Evolutionary conservation across 768 basidiomycete genomes (phyloP).

Genomic region (Cubamyces lactineus): DNA sequence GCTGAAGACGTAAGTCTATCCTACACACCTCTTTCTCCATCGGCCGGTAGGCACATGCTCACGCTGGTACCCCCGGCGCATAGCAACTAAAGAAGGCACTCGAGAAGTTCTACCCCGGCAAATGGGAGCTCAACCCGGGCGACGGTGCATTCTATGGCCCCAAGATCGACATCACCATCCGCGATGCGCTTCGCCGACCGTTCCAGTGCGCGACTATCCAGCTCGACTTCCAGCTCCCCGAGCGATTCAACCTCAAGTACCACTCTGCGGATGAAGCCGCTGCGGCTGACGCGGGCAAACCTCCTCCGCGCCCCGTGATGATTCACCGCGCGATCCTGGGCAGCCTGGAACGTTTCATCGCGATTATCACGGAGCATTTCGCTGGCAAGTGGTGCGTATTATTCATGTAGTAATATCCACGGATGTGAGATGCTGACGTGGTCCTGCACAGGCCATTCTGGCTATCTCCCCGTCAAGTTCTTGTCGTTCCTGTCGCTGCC

Average conservation of each 20-base stretch:
- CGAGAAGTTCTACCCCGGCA: slow-evolving; percentile 82
- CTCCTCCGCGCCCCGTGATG: slow-evolving; percentile 85
- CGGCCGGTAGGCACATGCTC: neutral
- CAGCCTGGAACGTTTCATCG: slow-evolving; percentile 92
- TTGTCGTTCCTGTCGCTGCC: too few relatives aligned
- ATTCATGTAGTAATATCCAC: neutral
- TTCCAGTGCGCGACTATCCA: slow-evolving; percentile 99
- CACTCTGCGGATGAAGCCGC: slow-evolving; percentile 74
- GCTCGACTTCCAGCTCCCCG: slow-evolving; percentile 97
- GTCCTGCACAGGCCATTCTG: slow-evolving; percentile 30
- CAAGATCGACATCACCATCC: slow-evolving; percentile 97
- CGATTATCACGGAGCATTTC: slow-evolving; percentile 96
- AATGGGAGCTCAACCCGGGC: slow-evolving; percentile 93
- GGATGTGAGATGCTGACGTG: neutral
- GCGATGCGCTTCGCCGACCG: slow-evolving; percentile 87
- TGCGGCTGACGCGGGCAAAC: slow-evolving; percentile 47
- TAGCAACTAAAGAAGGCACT: slow-evolving; percentile 86
- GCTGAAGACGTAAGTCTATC: slow-evolving; percentile 73
- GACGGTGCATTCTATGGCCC: slow-evolving; percentile 99
- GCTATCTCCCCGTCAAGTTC: slow-evolving; percentile 41
- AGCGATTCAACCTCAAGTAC: slow-evolving; percentile 94
- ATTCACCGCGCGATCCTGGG: slow-evolving; percentile 97
- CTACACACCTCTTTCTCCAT: neutral
- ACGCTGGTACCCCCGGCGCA: neutral
- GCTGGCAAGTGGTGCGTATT: slow-evolving; percentile 89